Evolutionary conservation across 371 early-diverging fungal species (phyloP).

Genomic region (Mucor piriformis): DNA sequence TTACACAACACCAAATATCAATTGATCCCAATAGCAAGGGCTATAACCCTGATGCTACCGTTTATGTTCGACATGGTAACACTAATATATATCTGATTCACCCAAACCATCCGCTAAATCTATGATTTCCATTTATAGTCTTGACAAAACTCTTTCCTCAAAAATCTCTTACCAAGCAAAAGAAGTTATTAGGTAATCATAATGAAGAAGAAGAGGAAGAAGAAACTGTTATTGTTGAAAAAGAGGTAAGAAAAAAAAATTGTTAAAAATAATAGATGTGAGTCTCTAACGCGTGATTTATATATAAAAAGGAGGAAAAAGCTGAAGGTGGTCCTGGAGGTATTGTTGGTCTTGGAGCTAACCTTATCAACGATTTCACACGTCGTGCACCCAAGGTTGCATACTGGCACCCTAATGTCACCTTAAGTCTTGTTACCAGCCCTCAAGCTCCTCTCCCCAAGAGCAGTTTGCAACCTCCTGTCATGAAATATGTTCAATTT

Average conservation of each 20-base stretch:
- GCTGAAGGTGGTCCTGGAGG: slow-evolving; percentile 1
- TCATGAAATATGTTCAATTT: slow-evolving; percentile 55
- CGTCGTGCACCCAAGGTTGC: slow-evolving; percentile 65
- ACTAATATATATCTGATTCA: not conserved
- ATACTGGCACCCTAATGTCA: slow-evolving; percentile 88
- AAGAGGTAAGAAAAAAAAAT: slow-evolving; percentile 13
- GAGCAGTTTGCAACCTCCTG: slow-evolving; percentile 53
- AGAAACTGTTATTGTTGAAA: not conserved
- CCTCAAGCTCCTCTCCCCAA: slow-evolving; percentile 46
- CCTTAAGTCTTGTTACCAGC: slow-evolving; percentile 69
- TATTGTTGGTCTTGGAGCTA: slow-evolving; percentile 23
- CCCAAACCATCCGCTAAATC: not conserved
- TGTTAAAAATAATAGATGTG: slow-evolving; percentile 4
- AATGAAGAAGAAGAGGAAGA: slow-evolving; percentile 44
- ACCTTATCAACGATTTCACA: slow-evolving; percentile 36
- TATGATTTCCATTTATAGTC: slow-evolving; percentile 37
- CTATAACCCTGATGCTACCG: slow-evolving; percentile 45
- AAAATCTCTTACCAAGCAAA: slow-evolving; percentile 62
- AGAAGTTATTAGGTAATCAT: slow-evolving; percentile 64
- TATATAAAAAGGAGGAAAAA: not conserved
- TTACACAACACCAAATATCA: slow-evolving; percentile 53
- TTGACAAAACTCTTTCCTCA: slow-evolving; percentile 75
- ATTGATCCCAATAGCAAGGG: slow-evolving; percentile 53
- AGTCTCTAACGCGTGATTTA: not conserved
- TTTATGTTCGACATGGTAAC: slow-evolving; percentile 64